These are phyloP conservation scores for Fraxinus platypoda DNA, from an alignment of 305 asterid genomes.

Conservation along the genomic window DNA sequence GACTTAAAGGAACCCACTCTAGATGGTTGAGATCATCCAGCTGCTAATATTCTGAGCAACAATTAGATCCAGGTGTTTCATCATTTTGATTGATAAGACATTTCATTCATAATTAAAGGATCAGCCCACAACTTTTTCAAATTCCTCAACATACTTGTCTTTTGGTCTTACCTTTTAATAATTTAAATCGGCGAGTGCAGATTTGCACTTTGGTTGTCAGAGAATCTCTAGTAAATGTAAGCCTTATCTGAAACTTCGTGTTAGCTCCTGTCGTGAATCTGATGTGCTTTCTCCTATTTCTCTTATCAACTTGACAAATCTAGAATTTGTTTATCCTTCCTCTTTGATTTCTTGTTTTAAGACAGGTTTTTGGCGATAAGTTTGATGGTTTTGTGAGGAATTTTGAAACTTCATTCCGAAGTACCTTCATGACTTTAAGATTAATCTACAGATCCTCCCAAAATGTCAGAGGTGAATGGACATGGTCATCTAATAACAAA, in stretches of 20 bases:
- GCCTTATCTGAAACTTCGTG: conserved; percentile 19
- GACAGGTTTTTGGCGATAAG: conserved; percentile 62
- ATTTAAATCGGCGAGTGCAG: conserved; percentile 30
- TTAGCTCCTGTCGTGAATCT: conserved; percentile 8
- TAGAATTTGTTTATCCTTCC: background rate
- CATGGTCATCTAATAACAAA: conserved; percentile 17
- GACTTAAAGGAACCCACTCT: background rate
- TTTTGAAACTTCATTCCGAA: conserved; percentile 52
- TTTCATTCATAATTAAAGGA: background rate
- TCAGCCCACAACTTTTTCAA: background rate
- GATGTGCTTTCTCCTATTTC: background rate
- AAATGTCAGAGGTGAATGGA: conserved; percentile 26
- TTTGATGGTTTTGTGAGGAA: conserved; percentile 41
- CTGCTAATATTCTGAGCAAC: background rate
- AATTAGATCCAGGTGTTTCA: background rate
- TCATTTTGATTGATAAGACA: background rate
- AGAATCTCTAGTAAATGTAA: conserved; percentile 53
- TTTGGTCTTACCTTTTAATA: conserved; percentile 5
- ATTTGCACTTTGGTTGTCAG: conserved; percentile 51
- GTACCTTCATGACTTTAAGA: conserved; percentile 61
- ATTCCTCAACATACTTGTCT: background rate
- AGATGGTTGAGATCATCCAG: conserved; percentile 8
- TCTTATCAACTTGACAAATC: background rate
- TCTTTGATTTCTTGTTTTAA: conserved; percentile 28
- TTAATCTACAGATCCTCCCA: conserved; percentile 46